Evolutionary conservation across 2,329 filamentous ascomycete species (phyloP).

Genomic region (Escovopsis sp.): DNA sequence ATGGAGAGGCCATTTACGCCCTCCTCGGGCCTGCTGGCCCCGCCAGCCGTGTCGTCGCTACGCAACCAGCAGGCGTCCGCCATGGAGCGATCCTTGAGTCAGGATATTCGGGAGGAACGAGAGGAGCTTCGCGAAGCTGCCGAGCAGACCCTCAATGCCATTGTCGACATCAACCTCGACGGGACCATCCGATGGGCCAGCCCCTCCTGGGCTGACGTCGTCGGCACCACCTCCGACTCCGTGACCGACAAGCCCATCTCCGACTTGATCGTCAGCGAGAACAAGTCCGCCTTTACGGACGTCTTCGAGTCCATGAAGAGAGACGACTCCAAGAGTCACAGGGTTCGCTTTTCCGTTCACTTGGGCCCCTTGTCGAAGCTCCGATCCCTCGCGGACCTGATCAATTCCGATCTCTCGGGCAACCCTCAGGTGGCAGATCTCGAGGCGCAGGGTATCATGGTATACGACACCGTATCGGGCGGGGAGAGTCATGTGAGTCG

Average conservation of each 20-base stretch:
- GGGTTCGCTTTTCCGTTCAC: constrained; percentile 64
- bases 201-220: constrained; percentile 85
- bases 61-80: constrained; percentile 30
- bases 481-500: constrained; percentile 72
- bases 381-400: constrained; percentile 27
- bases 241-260: constrained; percentile 65
- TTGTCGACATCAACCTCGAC: constrained; percentile 84
- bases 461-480: constrained; percentile 77
- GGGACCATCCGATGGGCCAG: constrained; percentile 91
- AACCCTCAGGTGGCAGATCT: constrained; percentile 47
- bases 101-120: constrained; percentile 83
- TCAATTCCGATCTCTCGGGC: constrained; percentile 23
- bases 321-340: constrained; percentile 84
- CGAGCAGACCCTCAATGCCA: constrained; percentile 91
- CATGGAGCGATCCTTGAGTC: constrained; percentile 58
- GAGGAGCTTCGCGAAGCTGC: constrained; percentile 90
- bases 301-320: constrained; percentile 78
- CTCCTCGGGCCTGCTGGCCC: constrained; percentile 25
- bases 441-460: constrained; percentile 96
- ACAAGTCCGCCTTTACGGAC: constrained; percentile 66
- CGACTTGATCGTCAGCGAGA: constrained; percentile 62
- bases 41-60: constrained; percentile 37
- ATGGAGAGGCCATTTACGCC: constrained; percentile 28
- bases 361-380: constrained; percentile 56
- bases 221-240: constrained; percentile 60